Evolutionary conservation across 2,329 filamentous ascomycete genomes (phyloP), one percentile per base, ranked within the genome.

Genomic region (Hymenotorrendiella dingleyae): DNA sequence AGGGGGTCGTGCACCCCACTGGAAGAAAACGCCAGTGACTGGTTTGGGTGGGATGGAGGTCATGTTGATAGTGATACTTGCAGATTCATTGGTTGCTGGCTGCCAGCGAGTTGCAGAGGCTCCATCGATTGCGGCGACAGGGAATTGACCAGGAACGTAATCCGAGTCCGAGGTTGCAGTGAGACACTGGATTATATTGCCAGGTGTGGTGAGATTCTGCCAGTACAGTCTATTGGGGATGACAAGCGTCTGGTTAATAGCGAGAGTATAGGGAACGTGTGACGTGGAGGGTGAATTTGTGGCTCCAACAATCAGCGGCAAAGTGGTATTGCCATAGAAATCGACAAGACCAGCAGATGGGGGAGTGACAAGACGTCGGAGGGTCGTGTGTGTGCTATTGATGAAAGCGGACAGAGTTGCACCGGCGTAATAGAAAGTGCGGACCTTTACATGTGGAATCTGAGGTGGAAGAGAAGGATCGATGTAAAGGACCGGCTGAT

Each of bases 71-170:
- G 75, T 78, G 11, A 86, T 55, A 4, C 72, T 73, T 21, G 73
- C 68, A 4, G 71, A 66, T 0, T 61, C 63, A 37, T 76, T 74
- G 1, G 72, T 67, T 7, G 64, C 56, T 0, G 82, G 80, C 54
- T 84, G 80, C 82, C 82, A 86, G 50, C 75, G 76, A 0, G 82
- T 86, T 14, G 74, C 74, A 4, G 74, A 67, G 2, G 79, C 78
- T 40, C 82, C 82, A 53, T 86, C 82, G 38, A 83, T 72, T 3
- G 79, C 80, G 0, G 74, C 70, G 40, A 83, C 67, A 1, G 83
- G 81, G 64, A 86, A 84, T 60, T 87, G 84, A 11, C 83, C 84
- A 0, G 79, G 74, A 20, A 71, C 64, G 54, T 72, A 76, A 2
- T 60, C 56, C 28, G 70, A 59, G 0, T 64, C 58, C 2, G 73